A percentile compares a stretch with the other conserved stretches of the same genome.
These are phyloP conservation scores for Raphanus sativus DNA, from an alignment of 345 rosid genomes.

Conservation along the genomic window DNA sequence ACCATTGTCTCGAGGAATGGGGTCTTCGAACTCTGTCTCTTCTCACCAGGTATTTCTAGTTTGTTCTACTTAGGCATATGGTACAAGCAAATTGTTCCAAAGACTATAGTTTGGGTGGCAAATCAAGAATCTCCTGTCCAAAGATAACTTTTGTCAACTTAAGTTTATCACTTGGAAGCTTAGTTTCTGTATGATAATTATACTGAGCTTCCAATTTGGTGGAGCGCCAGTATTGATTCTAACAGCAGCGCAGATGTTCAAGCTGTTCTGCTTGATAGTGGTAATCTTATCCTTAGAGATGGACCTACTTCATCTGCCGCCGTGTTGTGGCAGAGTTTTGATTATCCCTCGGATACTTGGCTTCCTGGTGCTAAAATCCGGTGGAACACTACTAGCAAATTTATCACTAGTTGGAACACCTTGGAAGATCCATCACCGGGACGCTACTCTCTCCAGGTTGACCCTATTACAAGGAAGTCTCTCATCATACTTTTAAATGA, in stretches of 20 bases:
- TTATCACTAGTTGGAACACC: slow-evolving; percentile 58
- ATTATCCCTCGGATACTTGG: slow-evolving; percentile 60
- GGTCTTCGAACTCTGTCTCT: slow-evolving; percentile 56
- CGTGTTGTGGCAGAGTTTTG: slow-evolving; percentile 65
- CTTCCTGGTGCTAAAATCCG: slow-evolving; percentile 59
- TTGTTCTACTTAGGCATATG: slow-evolving; percentile 58
- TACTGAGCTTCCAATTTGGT: too few species aligned
- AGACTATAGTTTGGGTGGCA: slow-evolving; percentile 62
- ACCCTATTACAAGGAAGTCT: not conserved
- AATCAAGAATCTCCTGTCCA: slow-evolving; percentile 46
- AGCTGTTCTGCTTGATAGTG: slow-evolving; percentile 52
- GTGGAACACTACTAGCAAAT: slow-evolving; percentile 28
- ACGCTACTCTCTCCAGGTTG: slow-evolving; percentile 56
- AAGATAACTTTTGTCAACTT: slow-evolving; percentile 34
- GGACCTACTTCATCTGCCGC: slow-evolving; percentile 26
- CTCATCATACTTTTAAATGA: not conserved
- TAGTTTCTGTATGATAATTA: slow-evolving; percentile 44
- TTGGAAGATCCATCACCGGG: slow-evolving; percentile 54
- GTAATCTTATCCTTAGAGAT: slow-evolving; percentile 55
- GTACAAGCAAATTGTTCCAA: slow-evolving; percentile 41
- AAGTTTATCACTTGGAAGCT: slow-evolving; percentile 49
- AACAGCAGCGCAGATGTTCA: slow-evolving; percentile 16
- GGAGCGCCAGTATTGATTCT: not conserved
- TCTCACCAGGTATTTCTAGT: slow-evolving; percentile 39
- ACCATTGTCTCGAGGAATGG: slow-evolving; percentile 48